A percentile compares a stretch with the other conserved stretches of the same genome.
These are phyloP conservation scores for Trypanosomatidae sp. DNA, from an alignment of 208 protist species.

Conservation along the genomic window DNA sequence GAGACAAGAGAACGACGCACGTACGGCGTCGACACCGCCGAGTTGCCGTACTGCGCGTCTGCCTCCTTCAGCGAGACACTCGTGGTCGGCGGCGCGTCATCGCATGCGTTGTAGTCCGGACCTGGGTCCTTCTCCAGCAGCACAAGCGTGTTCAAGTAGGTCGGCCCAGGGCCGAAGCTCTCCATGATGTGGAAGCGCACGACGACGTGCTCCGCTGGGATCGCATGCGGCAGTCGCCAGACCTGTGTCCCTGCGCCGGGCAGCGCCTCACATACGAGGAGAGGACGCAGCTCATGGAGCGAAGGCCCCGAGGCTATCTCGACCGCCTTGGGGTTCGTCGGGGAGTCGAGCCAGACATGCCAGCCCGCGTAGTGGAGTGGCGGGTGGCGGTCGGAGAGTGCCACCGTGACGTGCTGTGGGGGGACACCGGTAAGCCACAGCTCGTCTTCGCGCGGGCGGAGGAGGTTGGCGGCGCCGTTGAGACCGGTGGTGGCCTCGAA, in stretches of 20 bases:
- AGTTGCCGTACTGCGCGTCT: too few relatives aligned
- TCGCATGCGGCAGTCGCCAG: conserved; percentile 70
- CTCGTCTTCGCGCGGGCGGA: conserved; percentile 52
- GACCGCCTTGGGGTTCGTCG: conserved; percentile 80
- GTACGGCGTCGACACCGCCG: too few relatives aligned
- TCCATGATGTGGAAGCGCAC: conserved; percentile 68
- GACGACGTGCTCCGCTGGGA: conserved; percentile 55
- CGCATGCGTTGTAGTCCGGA: conserved; percentile 38
- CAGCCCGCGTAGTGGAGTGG: conserved; percentile 80
- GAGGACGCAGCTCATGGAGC: conserved; percentile 27
- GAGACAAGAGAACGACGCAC: too few relatives aligned
- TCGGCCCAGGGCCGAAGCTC: conserved; percentile 74
- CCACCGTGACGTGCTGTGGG: conserved; percentile 78
- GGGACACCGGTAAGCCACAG: conserved; percentile 84
- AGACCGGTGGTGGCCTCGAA: conserved; percentile 53
- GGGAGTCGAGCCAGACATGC: conserved; percentile 87
- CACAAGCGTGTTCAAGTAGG: conserved; percentile 86
- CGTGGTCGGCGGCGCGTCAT: too few relatives aligned
- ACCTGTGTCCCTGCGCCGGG: conserved; percentile 84
- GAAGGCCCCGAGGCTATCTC: conserved; percentile 69
- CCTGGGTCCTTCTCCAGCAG: conserved; percentile 77
- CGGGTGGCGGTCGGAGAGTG: conserved; percentile 49
- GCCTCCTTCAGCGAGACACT: too few relatives aligned
- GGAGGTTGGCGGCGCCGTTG: conserved; percentile 68
- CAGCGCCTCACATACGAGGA: conserved; percentile 74